These are phyloP conservation scores for Ganoderma sinense DNA, from an alignment of 1,284 basidiomycete genomes.

Conservation along the genomic window DNA sequence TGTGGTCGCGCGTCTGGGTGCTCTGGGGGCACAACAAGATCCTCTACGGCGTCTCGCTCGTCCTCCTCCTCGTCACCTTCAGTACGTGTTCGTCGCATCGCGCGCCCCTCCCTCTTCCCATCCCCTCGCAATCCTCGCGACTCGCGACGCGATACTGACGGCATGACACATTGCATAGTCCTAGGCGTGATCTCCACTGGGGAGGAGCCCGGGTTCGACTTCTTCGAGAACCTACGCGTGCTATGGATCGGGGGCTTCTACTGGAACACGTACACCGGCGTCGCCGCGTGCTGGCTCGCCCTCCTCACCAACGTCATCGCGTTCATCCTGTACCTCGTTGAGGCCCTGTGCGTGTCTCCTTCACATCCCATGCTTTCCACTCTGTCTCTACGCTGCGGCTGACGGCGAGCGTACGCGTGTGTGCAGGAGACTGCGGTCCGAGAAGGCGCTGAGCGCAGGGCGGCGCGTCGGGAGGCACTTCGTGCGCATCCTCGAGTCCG, in stretches of 20 bases:
- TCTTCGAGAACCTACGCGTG: not conserved
- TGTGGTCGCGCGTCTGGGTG: constrained; percentile 1
- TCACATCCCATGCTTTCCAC: too few species aligned
- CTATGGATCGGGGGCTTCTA: not conserved
- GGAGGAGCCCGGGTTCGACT: not conserved
- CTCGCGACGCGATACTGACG: too few species aligned
- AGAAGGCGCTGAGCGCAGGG: not conserved
- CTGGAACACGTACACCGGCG: not conserved
- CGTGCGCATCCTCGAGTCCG: constrained; percentile 5
- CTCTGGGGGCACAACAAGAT: not conserved
- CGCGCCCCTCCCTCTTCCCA: too few species aligned
- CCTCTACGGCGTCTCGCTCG: not conserved
- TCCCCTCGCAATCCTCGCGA: too few species aligned
- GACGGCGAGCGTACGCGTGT: fast-evolving
- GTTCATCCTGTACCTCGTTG: not conserved
- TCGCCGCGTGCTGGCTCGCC: constrained; percentile 1
- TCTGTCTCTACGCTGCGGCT: too few species aligned
- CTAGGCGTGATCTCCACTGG: not conserved
- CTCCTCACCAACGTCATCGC: not conserved
- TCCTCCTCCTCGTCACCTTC: not conserved
- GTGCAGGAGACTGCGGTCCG: not conserved
- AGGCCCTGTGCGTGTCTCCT: not conserved
- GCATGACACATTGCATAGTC: not conserved
- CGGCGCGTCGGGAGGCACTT: not conserved
- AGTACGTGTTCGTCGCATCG: too few species aligned